Base-by-base conservation (phyloP, 2,329 filamentous ascomycete species). In the Penicillium griseofulvum region DNA sequence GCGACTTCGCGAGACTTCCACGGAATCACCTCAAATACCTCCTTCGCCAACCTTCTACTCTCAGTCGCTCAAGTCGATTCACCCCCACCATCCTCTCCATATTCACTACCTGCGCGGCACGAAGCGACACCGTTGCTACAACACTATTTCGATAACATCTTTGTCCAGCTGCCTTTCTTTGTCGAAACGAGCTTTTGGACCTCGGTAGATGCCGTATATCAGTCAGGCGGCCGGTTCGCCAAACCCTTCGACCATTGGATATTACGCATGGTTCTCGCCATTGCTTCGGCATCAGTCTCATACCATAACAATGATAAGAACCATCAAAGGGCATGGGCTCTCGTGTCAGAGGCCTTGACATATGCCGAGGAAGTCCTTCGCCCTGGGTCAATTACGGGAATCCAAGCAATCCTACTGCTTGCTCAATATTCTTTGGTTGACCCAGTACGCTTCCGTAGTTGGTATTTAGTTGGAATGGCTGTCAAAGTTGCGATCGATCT, bases 1-100 rank as follows among this genome's bases (percentile, higher is more conserved):
- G 92, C 94, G 28, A 97, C 92, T 0, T 93, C 92, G 1, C 84
- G 91, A 68, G 94, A 97, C 72, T 97, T 97, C 68, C 91, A 96
- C 71, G 88, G 91, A 9, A 91, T 92, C 55, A 87, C 89, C 29
- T 88, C 86, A 57, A 91, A 90, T 66, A 95, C 96, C 83, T 96
- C 91, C 0, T 97, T 97, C 80, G 90, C 91, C 26, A 87, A 90
- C 34, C 81, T 97, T 19, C 88, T 97, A 24, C 77, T 96, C 28
- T 90, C 90, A n/a, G 89, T 93, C 6, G 87, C 90, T 36, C 84
- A 84, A 10, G 90, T 90, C 63, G 87, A 91, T 66, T 78, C 83
- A 8, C 75, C 95, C 22, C 89, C 89, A 5, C 80, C 83, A 43
- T 81, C 81, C 3, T 75, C 80, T 31, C 71, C 72, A 16, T 82